Conservation (phyloP, 208 protist species). For the Leishmania tarentolae region DNA sequence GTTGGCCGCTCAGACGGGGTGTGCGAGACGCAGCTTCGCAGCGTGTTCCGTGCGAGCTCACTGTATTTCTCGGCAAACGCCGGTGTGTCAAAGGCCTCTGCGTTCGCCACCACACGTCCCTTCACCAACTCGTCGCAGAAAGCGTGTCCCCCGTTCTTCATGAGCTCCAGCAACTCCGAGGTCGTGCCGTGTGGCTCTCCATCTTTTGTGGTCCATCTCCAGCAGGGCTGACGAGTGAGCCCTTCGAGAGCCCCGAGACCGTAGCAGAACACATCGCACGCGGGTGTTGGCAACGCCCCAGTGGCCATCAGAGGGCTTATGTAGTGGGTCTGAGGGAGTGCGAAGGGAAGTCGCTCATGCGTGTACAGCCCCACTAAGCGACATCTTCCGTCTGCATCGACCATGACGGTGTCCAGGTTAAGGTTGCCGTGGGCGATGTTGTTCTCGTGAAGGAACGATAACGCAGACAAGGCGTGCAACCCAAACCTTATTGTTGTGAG, state of each 20-base stretch:
- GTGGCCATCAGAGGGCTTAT: conserved; percentile 74
- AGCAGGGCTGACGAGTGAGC: conserved; percentile 28
- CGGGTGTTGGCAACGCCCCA: conserved; percentile 34
- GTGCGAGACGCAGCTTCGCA: neutral
- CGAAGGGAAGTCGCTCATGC: conserved; percentile 19
- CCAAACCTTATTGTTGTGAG: conserved; percentile 40
- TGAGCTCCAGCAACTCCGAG: neutral
- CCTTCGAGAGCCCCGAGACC: conserved; percentile 64
- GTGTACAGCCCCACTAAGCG: conserved; percentile 64
- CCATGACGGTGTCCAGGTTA: conserved; percentile 63
- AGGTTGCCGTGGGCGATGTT: conserved; percentile 66
- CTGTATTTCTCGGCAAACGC: neutral
- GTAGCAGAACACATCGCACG: conserved; percentile 71
- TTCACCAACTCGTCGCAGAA: conserved; percentile 9
- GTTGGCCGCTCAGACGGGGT: neutral
- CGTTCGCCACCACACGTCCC: conserved; percentile 19
- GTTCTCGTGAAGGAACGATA: conserved; percentile 56
- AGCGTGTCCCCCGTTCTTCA: neutral
- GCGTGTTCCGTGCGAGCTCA: neutral
- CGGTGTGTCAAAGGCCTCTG: neutral
- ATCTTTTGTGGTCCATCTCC: conserved; percentile 32
- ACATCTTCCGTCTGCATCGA: conserved; percentile 55
- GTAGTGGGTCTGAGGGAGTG: conserved; percentile 46
- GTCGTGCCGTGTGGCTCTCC: neutral
- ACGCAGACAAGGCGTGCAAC: conserved; percentile 46